Evolutionary conservation across 139 green algal species (phyloP), one percentile per base, ranked within the genome.

Genomic region (Nannochloris sp.): DNA sequence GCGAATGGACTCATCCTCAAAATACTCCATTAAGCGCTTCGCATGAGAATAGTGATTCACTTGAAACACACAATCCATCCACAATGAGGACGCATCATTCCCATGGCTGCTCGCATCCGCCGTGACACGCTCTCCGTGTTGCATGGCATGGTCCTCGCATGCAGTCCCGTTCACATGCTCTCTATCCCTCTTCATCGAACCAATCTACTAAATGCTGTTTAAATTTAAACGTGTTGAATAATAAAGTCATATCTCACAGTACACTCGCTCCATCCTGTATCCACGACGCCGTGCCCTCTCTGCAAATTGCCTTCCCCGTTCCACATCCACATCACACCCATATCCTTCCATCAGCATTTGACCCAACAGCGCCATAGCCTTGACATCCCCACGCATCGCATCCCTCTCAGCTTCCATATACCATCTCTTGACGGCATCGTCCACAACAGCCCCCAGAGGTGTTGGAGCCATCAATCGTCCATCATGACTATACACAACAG

Each of bases 281-380:
- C 85, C 85, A 5, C 83, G 61, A 19, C 68, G 48, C 29, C 65
- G 63, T 1, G 83, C 85, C 66, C 78, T 85, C 40, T 87, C 81
- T 10, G 60, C 62, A 78, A 82, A 87, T 65, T 87, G 75, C 62
- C 75, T 78, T 4, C 71, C 81, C 5, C 63, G 72, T 5, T 58
- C 57, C 0, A 67, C 24, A 64, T 90, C 74, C 15, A 72, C 60
- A 15, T 81, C 57, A 66, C 83, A 89, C 18, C 85, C 85, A 31
- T 91, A 91, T 7, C 85, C 85, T 64, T 91, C 83, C 27, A 76
- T 62, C 56, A 88, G 74, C 85, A 91, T 91, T 34, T 90, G 79
- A 0, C 83, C 83, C 24, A 91, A 67, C 37, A 91, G 66, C 7
- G 85, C 85, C 56, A 83, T 74, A 46, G 84, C 73, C 62, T 91